Conservation (phyloP, 306 rosid genomes). For the cucumber (Cucumis sativus) region Cucumber_9930_V3 NC_026660.2:12673501-12674000, state of each 20-base stretch:
- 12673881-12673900: neutral
- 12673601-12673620: neutral
- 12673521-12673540: neutral
- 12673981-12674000: no score
- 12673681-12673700: neutral
- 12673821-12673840: neutral
- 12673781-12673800: neutral
- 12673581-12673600: neutral
- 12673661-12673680: neutral
- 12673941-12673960: no score
- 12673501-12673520: neutral
- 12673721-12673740: no score
- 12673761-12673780: neutral
- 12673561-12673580: neutral
- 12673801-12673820: neutral
- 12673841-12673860: neutral
- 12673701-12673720: no score
- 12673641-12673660: neutral
- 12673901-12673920: neutral
- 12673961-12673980: no score
- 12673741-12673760: neutral
- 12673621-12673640: neutral
- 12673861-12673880: neutral
- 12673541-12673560: neutral
- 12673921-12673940: no score